Evolutionary conservation across 106 monocot species (phyloP), one percentile per base, ranked within the genome.

Genomic region (Amphibolis antarctica): DNA sequence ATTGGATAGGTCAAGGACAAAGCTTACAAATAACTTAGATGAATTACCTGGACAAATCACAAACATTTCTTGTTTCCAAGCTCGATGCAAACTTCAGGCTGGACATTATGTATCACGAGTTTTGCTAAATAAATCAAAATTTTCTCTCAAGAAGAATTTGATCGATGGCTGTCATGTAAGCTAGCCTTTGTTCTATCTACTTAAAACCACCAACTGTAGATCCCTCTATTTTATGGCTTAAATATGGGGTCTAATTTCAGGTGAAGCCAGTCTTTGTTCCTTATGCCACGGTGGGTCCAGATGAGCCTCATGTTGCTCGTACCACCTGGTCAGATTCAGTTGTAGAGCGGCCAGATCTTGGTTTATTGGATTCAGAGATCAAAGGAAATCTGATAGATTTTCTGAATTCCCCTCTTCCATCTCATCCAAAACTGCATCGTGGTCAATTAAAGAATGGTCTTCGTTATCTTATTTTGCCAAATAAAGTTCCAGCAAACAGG

Each of bases 301-400:
- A 98, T 69, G 98, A 98, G 68, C 98, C 98, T 28, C 98, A 98
- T 79, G 98, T 73, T 63, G 87, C 98, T 51, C 85, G 80, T 67
- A 83, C 74, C 56, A 55, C 87, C 46, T 85, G 67, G 79, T 75
- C 98, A 24, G 98, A 98, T 42, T 44, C 80, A 45, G 14, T 69
- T 23, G 53, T 81, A 69, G 85, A 88, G 25, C 87, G 81, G 73
- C 80, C 72, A 72, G 70, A 48, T 50, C 36, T 76, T 3, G 63
- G 62, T 21, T 73, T 77, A 30, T 76, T 72, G 80, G 77, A 75
- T 62, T 64, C 83, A 70, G 80, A 78, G 70, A 26, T 42, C 18
- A 80, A 75, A 26, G 30, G 44, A 29, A 77, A 79, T 45, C 44
- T 91, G 18, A 79, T 81, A 75, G 74, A 71, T 12, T 76, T 88